Base-by-base conservation (phyloP, 768 basidiomycete genomes). In the Calocera viscosa region DNA sequence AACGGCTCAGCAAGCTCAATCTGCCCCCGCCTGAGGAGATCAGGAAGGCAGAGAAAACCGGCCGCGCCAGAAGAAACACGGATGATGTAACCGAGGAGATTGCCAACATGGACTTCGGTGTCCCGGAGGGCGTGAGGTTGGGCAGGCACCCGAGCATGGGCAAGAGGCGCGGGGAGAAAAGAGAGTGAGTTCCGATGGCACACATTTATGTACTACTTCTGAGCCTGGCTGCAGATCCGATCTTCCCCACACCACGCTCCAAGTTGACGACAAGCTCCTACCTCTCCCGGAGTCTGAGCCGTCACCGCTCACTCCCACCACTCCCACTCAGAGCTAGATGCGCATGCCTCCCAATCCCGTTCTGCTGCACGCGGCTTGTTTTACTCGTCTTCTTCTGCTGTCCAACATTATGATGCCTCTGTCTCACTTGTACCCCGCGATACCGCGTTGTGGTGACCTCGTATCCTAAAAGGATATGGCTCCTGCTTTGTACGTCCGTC, bases 61-160 rank as follows among this genome's bases (percentile, higher is more conserved):
- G 53, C 10, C 24, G 53, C 5, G 53, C 53, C 10, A 60, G 53
- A 26, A 26, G 53, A 26, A 60, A 60, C 30, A 60, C 53, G 53
- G 53, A 60, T 26, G 53, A 60, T 19, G 53, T 60, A 5, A 60
- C 53, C 5, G 53, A 60, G 22, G 53, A 60, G 53, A 60, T 60
- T 26, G 53, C 53, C 30, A 60, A 60, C 14, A 60, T 60, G 53
- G 26, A 60, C 30, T 60, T 60, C 53, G 53, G 30, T 19, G 30
- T 60, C 14, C 53, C 53, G 11, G 53, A 60, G 53, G 53, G 53
- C 53, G 22, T 60, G 14, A 60, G 30, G 26, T 32, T 60, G 30
- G 53, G 53, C 24, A 60, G 53, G 53, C 53, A 60, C 53, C 53
- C 53, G 14, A 60, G 53, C 53, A 60, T 60, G 53, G 53, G 53